Conservation (phyloP, 2,329 filamentous ascomycete species). For the Diaporthe sp. region DNA sequence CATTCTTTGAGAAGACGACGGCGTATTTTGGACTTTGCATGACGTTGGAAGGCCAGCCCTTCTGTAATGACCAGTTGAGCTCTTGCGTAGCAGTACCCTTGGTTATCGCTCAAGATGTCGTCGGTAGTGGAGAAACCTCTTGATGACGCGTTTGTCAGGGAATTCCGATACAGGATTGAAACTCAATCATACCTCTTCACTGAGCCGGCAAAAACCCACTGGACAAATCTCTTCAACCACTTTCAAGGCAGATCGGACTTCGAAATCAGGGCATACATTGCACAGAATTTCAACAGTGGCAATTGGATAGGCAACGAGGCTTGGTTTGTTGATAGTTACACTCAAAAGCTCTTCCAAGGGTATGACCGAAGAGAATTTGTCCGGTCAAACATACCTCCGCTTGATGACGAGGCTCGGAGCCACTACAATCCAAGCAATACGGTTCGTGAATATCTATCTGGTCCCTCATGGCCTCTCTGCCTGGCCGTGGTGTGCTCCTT, state of each 20-base stretch:
- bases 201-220: not conserved
- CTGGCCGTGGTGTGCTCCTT: not conserved
- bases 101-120: constrained; percentile 20
- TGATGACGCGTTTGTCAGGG: constrained; percentile 3
- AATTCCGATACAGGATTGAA: not conserved
- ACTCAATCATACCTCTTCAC: not conserved
- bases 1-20: constrained; percentile 7
- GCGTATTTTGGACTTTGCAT: not conserved
- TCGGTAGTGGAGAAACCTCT: constrained; percentile 24
- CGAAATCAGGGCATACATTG: not conserved
- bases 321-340: constrained; percentile 28
- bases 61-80: not conserved
- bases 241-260: not conserved
- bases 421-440: not conserved
- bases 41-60: not conserved
- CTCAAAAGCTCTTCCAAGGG: constrained; percentile 34
- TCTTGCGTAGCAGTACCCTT: not conserved
- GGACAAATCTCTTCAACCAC: not conserved
- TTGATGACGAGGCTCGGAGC: not conserved
- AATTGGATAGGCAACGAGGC: not conserved
- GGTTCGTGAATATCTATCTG: not conserved
- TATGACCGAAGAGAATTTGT: constrained; percentile 12
- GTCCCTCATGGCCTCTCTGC: not conserved
- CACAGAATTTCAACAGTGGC: constrained; percentile 1
- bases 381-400: not conserved